Percentiles rank a stretch among this genome's conserved stretches.
phyloP scores from a whole-genome alignment of 257 asterid species.

The Thymus quinquecostatus region DNA sequence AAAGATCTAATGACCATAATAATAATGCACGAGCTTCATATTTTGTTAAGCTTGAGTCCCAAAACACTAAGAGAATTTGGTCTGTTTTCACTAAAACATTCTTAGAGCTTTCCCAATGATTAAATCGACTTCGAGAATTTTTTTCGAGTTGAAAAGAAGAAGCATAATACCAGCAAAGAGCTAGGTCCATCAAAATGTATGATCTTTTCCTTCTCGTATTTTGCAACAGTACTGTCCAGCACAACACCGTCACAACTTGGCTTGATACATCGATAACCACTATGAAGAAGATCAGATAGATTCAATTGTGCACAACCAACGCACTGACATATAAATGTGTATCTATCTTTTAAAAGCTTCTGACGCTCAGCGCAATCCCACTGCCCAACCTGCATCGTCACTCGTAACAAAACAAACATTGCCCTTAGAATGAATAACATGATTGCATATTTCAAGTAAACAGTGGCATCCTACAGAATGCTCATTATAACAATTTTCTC shows the following conservation, averaged over 20 bases:
- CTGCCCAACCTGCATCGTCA: conserved; percentile 78
- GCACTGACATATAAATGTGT: conserved; percentile 83
- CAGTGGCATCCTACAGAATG: background rate
- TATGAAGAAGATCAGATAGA: conserved; percentile 73
- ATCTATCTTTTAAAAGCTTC: conserved; percentile 62
- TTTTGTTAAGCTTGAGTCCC: conserved; percentile 6
- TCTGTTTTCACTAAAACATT: background rate
- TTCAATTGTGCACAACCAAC: conserved; percentile 70
- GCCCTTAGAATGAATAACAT: background rate
- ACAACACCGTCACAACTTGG: conserved; percentile 76
- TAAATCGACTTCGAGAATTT: conserved; percentile 17
- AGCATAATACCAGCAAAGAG: conserved; percentile 54
- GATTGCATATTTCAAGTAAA: background rate
- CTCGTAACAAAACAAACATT: conserved; percentile 3
- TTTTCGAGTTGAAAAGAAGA: conserved; percentile 16
- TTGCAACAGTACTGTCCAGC: conserved; percentile 49
- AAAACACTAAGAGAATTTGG: background rate
- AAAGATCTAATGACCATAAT: background rate
- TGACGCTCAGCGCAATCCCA: conserved; percentile 65
- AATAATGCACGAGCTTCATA: background rate
- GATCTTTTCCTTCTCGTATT: conserved; percentile 62
- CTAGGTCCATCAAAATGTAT: conserved; percentile 33
- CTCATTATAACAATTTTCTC: conserved; percentile 13
- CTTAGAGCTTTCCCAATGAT: conserved; percentile 2
- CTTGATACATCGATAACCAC: conserved; percentile 64